Evolutionary conservation across 306 rosid species (phyloP).

Genomic region (Cicer judaicum): DNA sequence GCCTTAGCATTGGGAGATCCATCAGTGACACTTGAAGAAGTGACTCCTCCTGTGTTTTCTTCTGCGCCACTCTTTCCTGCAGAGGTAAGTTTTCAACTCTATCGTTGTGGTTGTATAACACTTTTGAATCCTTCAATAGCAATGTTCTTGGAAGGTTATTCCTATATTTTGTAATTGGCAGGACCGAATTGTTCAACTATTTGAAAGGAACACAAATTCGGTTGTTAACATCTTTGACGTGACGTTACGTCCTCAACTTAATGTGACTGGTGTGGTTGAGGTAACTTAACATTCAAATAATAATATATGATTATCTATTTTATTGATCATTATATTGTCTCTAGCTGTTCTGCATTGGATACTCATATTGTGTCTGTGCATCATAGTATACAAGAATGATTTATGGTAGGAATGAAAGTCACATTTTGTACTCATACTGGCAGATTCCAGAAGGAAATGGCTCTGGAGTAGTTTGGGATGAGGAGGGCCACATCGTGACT

Average conservation of each 20-base stretch:
- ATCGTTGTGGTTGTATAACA: slow-evolving; percentile 5
- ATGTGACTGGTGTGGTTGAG: slow-evolving; percentile 91
- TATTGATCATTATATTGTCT: slow-evolving; percentile 24
- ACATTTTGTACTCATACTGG: slow-evolving; percentile 23
- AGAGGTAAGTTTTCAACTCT: slow-evolving; percentile 60
- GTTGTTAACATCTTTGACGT: slow-evolving; percentile 96
- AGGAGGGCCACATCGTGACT: slow-evolving; percentile 89
- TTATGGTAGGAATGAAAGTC: slow-evolving; percentile 22
- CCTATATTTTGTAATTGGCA: slow-evolving; percentile 46
- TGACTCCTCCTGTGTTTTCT: slow-evolving; percentile 72
- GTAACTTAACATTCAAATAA: slow-evolving; percentile 50
- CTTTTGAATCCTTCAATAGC: slow-evolving; percentile 10
- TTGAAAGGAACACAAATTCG: slow-evolving; percentile 85
- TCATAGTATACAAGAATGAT: slow-evolving; percentile 14
- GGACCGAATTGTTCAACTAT: slow-evolving; percentile 87
- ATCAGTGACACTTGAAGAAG: slow-evolving; percentile 76
- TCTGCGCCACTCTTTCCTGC: slow-evolving; percentile 84
- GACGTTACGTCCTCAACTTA: slow-evolving; percentile 93
- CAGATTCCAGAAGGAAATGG: slow-evolving; percentile 99
- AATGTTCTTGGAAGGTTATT: slow-evolving; percentile 21
- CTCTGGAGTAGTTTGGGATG: slow-evolving; percentile 97
- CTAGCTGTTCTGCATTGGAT: background rate
- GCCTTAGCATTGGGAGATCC: slow-evolving; percentile 94
- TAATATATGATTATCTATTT: slow-evolving; percentile 20
- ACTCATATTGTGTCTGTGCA: too few relatives aligned